Conservation (phyloP, 2,329 filamentous ascomycete species). For the Zasmidium angulare region DNA sequence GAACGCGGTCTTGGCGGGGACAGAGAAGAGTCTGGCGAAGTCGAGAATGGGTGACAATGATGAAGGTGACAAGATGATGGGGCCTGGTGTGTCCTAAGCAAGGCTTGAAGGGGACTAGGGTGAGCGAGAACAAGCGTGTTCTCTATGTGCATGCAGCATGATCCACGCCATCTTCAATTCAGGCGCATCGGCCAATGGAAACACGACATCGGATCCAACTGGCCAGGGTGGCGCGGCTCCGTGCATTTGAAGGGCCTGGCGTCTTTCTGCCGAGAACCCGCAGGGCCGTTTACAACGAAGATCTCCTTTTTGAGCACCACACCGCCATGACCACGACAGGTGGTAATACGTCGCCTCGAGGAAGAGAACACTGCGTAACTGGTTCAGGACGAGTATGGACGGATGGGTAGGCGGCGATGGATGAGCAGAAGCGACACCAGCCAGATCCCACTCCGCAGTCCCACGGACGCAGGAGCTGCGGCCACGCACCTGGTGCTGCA, state of each 20-base stretch:
- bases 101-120: background rate
- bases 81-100: background rate
- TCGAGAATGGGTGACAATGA: slow-evolving; percentile 5
- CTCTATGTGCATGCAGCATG: background rate
- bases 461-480: background rate
- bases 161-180: background rate
- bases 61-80: slow-evolving; percentile 3
- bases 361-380: background rate
- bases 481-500: background rate
- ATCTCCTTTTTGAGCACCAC: background rate
- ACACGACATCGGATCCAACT: background rate
- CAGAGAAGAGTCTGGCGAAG: slow-evolving; percentile 2
- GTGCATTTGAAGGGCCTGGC: background rate
- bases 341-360: background rate
- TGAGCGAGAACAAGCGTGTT: background rate
- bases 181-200: background rate
- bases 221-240: background rate
- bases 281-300: slow-evolving; percentile 3
- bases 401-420: background rate
- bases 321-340: background rate
- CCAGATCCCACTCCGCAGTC: background rate
- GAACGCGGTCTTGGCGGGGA: slow-evolving; percentile 18
- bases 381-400: too few relatives aligned
- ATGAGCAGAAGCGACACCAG: background rate
- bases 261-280: slow-evolving; percentile 5